Percentiles rank a stretch among this genome's conserved stretches.
phyloP scores from a whole-genome alignment of 163 green algal genomes.

The Coccomyxa subellipsoidea region DNA sequence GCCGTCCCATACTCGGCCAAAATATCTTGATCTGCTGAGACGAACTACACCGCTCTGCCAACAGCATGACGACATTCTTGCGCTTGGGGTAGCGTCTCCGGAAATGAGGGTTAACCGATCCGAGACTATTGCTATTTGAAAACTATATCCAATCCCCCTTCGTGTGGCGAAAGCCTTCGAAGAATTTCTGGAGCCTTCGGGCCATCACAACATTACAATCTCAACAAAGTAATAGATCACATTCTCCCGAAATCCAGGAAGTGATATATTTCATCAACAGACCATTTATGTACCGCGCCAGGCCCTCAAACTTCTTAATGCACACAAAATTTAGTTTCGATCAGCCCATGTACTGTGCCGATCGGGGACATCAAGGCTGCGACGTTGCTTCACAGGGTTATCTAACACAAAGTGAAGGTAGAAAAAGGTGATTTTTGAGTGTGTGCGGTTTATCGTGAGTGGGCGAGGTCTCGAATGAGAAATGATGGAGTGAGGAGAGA shows the following conservation, averaged over 20 bases:
- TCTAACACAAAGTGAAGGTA: no score
- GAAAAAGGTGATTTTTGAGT: no score
- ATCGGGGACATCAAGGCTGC: no score
- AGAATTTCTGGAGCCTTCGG: constrained; percentile 11
- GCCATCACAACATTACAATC: neutral
- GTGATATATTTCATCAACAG: neutral
- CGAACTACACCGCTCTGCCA: neutral
- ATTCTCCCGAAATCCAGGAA: neutral
- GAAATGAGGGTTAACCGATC: constrained; percentile 84
- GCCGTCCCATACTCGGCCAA: neutral
- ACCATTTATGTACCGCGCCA: no score
- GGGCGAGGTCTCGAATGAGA: no score
- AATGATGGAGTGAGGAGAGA: no score
- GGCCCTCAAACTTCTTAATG: no score
- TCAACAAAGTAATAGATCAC: no score
- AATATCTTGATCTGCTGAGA: neutral
- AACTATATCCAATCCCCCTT: constrained; percentile 69
- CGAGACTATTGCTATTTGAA: constrained; percentile 89
- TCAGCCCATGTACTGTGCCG: no score
- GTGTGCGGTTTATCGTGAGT: no score
- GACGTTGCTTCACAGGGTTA: no score
- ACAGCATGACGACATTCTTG: constrained; percentile 55
- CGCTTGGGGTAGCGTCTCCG: constrained; percentile 87
- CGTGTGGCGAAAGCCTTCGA: neutral
- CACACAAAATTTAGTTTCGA: no score